Conservation (phyloP, 2,329 filamentous ascomycete species). For the Claviceps africana region DNA sequence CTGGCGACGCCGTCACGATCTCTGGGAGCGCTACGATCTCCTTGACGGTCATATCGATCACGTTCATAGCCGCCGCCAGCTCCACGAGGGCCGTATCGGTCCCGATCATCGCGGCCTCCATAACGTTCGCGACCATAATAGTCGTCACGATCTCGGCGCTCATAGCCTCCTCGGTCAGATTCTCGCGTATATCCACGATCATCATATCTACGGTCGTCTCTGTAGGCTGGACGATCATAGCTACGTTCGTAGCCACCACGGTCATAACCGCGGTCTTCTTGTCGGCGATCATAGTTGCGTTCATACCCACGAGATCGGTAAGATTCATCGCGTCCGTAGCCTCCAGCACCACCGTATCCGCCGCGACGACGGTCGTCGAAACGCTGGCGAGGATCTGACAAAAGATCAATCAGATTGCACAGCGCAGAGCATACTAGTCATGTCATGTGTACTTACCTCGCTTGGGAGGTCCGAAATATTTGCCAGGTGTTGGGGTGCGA, state of each 20-base stretch:
- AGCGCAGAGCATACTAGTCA: background rate
- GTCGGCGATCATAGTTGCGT: slow-evolving; percentile 28
- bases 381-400: slow-evolving; percentile 25
- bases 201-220: slow-evolving; percentile 31
- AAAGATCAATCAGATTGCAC: background rate
- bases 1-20: slow-evolving; percentile 24
- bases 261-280: slow-evolving; percentile 31
- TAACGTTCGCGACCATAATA: slow-evolving; percentile 25
- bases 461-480: slow-evolving; percentile 98
- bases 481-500: slow-evolving; percentile 91
- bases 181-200: slow-evolving; percentile 36
- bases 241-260: slow-evolving; percentile 35
- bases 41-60: slow-evolving; percentile 33
- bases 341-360: slow-evolving; percentile 34
- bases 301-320: slow-evolving; percentile 40
- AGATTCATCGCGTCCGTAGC: slow-evolving; percentile 39
- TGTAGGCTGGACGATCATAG: slow-evolving; percentile 18
- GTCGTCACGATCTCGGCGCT: slow-evolving; percentile 33
- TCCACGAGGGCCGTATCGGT: slow-evolving; percentile 25
- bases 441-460: slow-evolving; percentile 64
- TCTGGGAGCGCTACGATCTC: slow-evolving; percentile 26
- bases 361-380: slow-evolving; percentile 52
- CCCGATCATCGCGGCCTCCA: slow-evolving; percentile 31
- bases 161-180: slow-evolving; percentile 43
- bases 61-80: slow-evolving; percentile 33